Conservation (phyloP, 1,284 basidiomycete species). For the Ustilago hordei region DNA sequence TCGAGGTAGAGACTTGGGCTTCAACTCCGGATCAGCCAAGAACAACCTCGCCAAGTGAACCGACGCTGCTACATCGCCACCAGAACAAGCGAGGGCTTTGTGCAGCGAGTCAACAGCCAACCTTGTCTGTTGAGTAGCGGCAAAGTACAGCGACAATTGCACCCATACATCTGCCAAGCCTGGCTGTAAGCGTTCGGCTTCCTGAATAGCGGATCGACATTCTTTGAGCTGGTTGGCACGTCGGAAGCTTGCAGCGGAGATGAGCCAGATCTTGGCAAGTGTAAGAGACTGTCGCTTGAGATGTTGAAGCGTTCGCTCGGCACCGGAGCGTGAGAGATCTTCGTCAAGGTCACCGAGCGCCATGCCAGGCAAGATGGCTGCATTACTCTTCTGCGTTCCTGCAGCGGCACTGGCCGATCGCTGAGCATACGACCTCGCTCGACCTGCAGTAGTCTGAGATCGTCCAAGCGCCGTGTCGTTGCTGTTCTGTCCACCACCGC, state of each 20-base stretch:
- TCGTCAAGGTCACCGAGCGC: conserved; percentile 24
- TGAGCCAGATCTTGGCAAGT: conserved; percentile 91
- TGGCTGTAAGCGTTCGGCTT: conserved; percentile 90
- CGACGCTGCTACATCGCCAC: conserved; percentile 57
- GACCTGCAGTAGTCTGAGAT: conserved; percentile 25
- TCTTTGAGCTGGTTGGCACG: conserved; percentile 89
- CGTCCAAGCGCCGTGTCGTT: conserved; percentile 29
- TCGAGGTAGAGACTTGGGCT: conserved; percentile 26
- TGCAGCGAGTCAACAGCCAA: conserved; percentile 65
- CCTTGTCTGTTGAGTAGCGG: conserved; percentile 26
- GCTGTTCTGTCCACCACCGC: conserved; percentile 21
- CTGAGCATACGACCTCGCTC: conserved; percentile 37
- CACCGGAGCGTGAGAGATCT: conserved; percentile 27
- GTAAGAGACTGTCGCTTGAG: conserved; percentile 45
- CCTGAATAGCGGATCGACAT: conserved; percentile 88
- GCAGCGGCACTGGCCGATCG: conserved; percentile 21
- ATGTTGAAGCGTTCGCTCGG: conserved; percentile 35
- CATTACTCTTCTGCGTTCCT: conserved; percentile 15
- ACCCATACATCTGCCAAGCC: conserved; percentile 92
- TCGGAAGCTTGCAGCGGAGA: conserved; percentile 92
- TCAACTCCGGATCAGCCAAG: conserved; percentile 48
- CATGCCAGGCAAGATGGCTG: conserved; percentile 37
- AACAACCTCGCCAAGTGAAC: conserved; percentile 66
- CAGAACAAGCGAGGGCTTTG: conserved; percentile 66
- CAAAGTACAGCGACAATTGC: conserved; percentile 73